Evolutionary conservation across 441 rosid species (phyloP).

Genomic region (Theobroma grandiflorum): DNA sequence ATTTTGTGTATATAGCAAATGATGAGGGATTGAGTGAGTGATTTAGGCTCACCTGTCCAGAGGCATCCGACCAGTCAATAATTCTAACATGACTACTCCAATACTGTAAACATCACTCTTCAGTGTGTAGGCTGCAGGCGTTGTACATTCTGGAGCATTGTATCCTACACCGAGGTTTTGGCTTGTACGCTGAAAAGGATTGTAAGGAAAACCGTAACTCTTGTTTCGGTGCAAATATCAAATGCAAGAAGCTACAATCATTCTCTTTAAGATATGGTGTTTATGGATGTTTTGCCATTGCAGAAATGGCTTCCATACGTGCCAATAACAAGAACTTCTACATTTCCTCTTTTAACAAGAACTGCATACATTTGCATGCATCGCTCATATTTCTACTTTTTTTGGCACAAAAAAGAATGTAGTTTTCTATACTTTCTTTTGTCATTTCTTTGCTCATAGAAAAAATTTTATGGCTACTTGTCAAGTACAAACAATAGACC

Average conservation of each 20-base stretch:
- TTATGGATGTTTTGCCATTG: background rate
- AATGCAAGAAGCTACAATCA: conserved; percentile 3
- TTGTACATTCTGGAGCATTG: conserved; percentile 89
- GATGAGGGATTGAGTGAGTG: background rate
- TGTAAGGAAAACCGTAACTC: background rate
- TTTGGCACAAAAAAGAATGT: background rate
- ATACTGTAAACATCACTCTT: conserved; percentile 95
- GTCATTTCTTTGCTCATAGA: background rate
- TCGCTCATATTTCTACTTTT: background rate
- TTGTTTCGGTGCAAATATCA: background rate
- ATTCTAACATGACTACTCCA: conserved; percentile 95
- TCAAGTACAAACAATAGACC: background rate
- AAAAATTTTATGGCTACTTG: background rate
- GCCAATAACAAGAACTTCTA: background rate
- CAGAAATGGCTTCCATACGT: too few species aligned
- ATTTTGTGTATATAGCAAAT: background rate
- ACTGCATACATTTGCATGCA: background rate
- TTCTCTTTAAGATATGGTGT: background rate
- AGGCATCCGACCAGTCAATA: conserved; percentile 91
- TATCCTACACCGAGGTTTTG: conserved; percentile 94
- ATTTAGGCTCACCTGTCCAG: conserved; percentile 55
- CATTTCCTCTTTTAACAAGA: background rate
- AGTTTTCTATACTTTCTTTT: background rate
- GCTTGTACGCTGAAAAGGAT: conserved; percentile 67
- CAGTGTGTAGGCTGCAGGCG: conserved; percentile 74